Evolutionary conservation across 768 basidiomycete genomes (phyloP), one percentile per base, ranked within the genome.

Genomic region (Kwoniella europaea): DNA sequence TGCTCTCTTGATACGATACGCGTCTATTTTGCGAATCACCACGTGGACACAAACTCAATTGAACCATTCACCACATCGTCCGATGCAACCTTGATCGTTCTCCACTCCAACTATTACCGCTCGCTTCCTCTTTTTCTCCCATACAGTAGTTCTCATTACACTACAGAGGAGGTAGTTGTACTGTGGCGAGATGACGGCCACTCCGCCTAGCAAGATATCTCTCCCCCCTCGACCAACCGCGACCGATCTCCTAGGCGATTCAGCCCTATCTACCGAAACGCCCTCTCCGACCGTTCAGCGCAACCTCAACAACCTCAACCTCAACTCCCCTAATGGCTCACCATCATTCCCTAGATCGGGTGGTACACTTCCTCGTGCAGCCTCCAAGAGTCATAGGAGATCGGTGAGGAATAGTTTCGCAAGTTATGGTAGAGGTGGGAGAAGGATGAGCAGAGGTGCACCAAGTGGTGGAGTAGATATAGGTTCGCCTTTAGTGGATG

Each of bases 201-300:
- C 74, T 16, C 77, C 77, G 9, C 77, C 77, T 3, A 59, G 53
- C 27, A 66, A 71, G 63, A 78, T 78, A 44, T 22, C 53, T n/a
- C 63, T 78, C 18, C 77, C 77, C 3, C 75, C 74, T 22, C 67
- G 67, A 27, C 77, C 74, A 24, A 68, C 74, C 0, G 22, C 72
- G 2, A 68, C 74, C 22, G 73, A 74, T 29, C 41, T 78, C n/a
- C 55, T 73, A 4, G 52, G 57, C 42, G 58, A 65, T 56, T 66
- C 70, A 15, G 61, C 67, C 16, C 55, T 65, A 41, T 59, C 63
- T 20, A 59, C 68, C 53, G 67, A 71, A 29, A 72, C 76, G 1
- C 65, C 70, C 12, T 75, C 76, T 0, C 72, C 76, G 1, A 63
- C 66, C n/a, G 27, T n/a, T 12, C 65, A 55, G 15, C 67, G 59